A percentile compares a stretch with the other conserved stretches of the same genome.
phyloP scores from a whole-genome alignment of 2,329 filamentous ascomycete species.

The Ophiostoma triangulosporum region DNA sequence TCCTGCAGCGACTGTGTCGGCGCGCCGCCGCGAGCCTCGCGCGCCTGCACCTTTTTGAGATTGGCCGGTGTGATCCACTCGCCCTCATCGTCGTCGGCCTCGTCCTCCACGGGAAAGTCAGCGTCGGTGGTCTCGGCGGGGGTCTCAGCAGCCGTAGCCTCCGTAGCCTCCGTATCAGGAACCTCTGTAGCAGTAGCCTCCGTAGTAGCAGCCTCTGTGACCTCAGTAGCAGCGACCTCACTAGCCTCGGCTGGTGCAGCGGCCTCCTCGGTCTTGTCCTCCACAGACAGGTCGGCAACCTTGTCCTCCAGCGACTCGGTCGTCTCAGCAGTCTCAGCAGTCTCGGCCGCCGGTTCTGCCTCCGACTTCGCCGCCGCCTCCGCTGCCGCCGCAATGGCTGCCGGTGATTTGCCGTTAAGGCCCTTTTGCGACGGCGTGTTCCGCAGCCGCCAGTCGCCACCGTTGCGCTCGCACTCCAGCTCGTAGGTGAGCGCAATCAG shows the following conservation, averaged over 20 bases:
- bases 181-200: slow-evolving; percentile 10
- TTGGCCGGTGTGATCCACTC: slow-evolving; percentile 95
- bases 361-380: slow-evolving; percentile 1
- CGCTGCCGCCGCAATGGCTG: slow-evolving; percentile 8
- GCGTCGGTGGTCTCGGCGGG: too few species aligned
- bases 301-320: not conserved
- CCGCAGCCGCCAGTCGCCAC: slow-evolving; percentile 76
- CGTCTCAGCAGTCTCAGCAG: not conserved
- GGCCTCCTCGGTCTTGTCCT: not conserved
- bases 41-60: slow-evolving; percentile 66
- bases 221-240: slow-evolving; percentile 9
- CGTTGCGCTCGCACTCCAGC: slow-evolving; percentile 79
- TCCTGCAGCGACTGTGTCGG: slow-evolving; percentile 40
- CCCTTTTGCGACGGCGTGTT: slow-evolving; percentile 66
- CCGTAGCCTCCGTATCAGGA: not conserved
- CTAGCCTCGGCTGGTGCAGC: slow-evolving; percentile 13
- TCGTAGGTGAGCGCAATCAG: slow-evolving; percentile 87
- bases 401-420: slow-evolving; percentile 55
- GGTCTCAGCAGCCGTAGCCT: not conserved
- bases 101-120: too few species aligned
- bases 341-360: not conserved
- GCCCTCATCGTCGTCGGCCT: slow-evolving; percentile 22
- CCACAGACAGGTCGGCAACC: slow-evolving; percentile 3
- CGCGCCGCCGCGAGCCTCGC: slow-evolving; percentile 40
- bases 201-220: slow-evolving; percentile 12